Percentiles rank a stretch among this genome's conserved stretches.
phyloP scores from a whole-genome alignment of 129 eudicot genomes.

The Mikania micrantha region DNA sequence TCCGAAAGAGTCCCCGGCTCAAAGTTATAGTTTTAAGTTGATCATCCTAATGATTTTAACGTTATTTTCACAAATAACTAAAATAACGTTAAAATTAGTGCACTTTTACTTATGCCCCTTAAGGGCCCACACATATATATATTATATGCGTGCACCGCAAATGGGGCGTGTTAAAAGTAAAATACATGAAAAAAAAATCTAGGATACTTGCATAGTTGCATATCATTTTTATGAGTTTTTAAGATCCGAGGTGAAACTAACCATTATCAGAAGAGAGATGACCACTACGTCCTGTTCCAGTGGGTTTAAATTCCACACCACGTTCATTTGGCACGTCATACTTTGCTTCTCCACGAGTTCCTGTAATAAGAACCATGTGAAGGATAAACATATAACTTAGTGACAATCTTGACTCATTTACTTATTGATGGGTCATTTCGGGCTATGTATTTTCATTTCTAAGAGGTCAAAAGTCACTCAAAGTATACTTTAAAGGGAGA shows the following conservation, averaged over 20 bases:
- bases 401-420: not conserved
- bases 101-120: no score
- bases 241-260: slow-evolving; percentile 22
- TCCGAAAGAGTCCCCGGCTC: no score
- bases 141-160: no score
- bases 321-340: slow-evolving; percentile 30
- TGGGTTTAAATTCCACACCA: slow-evolving; percentile 37
- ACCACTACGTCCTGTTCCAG: slow-evolving; percentile 43
- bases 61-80: no score
- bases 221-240: not conserved
- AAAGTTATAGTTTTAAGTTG: no score
- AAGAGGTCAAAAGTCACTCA: not conserved
- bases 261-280: slow-evolving; percentile 60
- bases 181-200: not conserved
- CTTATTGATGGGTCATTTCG: not conserved
- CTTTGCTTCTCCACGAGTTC: slow-evolving; percentile 43
- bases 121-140: no score
- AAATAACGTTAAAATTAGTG: no score
- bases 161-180: no score
- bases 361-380: slow-evolving; percentile 13
- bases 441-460: not conserved
- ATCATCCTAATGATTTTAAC: no score
- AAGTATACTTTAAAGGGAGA: not conserved
- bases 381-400: not conserved
- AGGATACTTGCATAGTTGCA: no score